Evolutionary conservation across 441 rosid genomes (phyloP).

Genomic region (Pelargonium citronellum): DNA sequence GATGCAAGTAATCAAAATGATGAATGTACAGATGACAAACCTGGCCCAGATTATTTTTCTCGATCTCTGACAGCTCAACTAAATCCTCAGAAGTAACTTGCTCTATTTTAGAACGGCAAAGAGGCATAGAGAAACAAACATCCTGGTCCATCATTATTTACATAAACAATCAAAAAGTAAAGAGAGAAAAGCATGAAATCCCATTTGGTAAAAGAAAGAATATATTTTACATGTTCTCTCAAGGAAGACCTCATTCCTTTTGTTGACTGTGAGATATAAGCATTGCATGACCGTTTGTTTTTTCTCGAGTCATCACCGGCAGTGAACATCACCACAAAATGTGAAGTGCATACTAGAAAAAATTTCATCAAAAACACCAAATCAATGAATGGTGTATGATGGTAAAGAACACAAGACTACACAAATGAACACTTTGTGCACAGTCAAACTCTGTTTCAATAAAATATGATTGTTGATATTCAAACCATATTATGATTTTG

Average conservation of each 20-base stretch:
- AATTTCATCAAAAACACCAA: slow-evolving; percentile 23
- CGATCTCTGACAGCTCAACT: slow-evolving; percentile 88
- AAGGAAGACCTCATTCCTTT: slow-evolving; percentile 73
- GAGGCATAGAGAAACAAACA: slow-evolving; percentile 86
- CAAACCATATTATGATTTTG: not conserved
- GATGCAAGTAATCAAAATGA: slow-evolving; percentile 6
- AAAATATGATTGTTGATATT: not conserved
- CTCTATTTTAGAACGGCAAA: slow-evolving; percentile 78
- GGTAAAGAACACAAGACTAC: not conserved
- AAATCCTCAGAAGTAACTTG: slow-evolving; percentile 74
- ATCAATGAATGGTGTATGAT: slow-evolving; percentile 14
- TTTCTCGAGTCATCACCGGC: slow-evolving; percentile 39
- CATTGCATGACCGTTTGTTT: slow-evolving; percentile 50
- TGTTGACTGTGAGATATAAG: slow-evolving; percentile 81
- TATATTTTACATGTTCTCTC: slow-evolving; percentile 75
- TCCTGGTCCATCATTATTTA: slow-evolving; percentile 37
- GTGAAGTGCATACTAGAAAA: slow-evolving; percentile 65
- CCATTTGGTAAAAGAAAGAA: not conserved
- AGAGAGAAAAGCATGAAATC: slow-evolving; percentile 19
- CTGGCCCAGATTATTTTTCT: slow-evolving; percentile 91
- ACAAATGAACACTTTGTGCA: not conserved
- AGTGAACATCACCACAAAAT: slow-evolving; percentile 85
- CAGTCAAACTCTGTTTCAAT: not conserved
- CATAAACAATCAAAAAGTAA: slow-evolving; percentile 5
- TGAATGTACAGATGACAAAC: slow-evolving; percentile 36